phyloP scores from a whole-genome alignment of 2,329 filamentous ascomycete species.

The Colletotrichum incanum region DNA sequence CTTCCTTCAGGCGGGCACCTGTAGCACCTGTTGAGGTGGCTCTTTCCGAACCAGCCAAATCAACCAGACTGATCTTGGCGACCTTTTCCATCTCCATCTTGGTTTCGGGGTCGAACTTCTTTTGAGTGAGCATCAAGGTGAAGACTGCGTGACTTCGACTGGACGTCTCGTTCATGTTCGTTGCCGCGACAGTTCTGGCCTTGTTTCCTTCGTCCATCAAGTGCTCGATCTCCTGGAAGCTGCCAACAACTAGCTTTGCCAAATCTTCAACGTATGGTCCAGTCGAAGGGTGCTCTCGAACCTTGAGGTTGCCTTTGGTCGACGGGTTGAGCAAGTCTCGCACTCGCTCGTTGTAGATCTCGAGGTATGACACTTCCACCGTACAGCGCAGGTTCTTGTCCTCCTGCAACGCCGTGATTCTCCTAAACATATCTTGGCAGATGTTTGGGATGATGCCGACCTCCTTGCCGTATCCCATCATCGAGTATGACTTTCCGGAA shows the following conservation, averaged over 20 bases:
- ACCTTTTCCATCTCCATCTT: conserved; percentile 99
- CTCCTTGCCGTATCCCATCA: conserved; percentile 99
- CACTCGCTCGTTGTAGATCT: conserved; percentile 99
- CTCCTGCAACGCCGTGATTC: conserved; percentile 79
- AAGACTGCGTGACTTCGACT: conserved; percentile 99
- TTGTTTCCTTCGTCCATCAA: conserved; percentile 99
- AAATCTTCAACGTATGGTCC: conserved; percentile 98
- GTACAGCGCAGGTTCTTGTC: conserved; percentile 89
- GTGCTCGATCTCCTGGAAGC: conserved; percentile 95
- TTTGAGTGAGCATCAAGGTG: conserved; percentile 95
- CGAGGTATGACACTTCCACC: conserved; percentile 97
- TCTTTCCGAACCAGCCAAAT: conserved; percentile 97
- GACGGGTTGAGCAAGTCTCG: conserved; percentile 95
- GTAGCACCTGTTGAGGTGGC: conserved; percentile 98
- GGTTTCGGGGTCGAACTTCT: conserved; percentile 90
- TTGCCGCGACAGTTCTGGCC: conserved; percentile 95
- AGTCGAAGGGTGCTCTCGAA: conserved; percentile 96
- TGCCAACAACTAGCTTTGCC: conserved; percentile 93
- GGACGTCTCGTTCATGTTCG: conserved; percentile 99
- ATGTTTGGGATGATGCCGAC: conserved; percentile 96
- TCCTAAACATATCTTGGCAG: conserved; percentile 96
- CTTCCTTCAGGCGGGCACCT: conserved; percentile 94
- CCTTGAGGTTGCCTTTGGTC: conserved; percentile 96
- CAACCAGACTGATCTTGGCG: conserved; percentile 97
- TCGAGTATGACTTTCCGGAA: conserved; percentile 98